Conservation (phyloP, 2,329 filamentous ascomycete genomes). For the Monilinia fructicola region DNA sequence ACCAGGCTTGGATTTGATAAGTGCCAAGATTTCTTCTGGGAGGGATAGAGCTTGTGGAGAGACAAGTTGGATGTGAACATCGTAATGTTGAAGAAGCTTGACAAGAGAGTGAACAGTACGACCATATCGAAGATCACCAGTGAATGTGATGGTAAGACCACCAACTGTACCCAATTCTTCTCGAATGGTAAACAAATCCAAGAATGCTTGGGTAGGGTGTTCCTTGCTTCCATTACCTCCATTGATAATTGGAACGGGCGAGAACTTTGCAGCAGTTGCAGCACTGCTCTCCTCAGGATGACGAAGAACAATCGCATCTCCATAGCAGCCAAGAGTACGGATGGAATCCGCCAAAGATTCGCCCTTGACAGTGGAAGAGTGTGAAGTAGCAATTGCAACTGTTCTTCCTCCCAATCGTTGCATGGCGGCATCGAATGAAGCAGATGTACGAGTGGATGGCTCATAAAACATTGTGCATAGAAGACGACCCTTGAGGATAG, state of each 20-base stretch:
- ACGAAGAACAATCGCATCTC: constrained; percentile 91
- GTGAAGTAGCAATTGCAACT: constrained; percentile 75
- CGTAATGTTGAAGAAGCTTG: constrained; percentile 92
- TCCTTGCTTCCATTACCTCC: constrained; percentile 94
- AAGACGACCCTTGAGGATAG: constrained; percentile 81
- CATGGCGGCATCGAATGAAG: constrained; percentile 97
- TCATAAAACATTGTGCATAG: constrained; percentile 96
- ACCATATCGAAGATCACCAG: constrained; percentile 89
- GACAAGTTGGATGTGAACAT: constrained; percentile 90
- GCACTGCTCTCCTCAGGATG: constrained; percentile 83
- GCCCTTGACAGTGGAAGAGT: constrained; percentile 91
- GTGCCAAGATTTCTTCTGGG: constrained; percentile 70
- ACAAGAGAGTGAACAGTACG: constrained; percentile 93
- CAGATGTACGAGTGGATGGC: constrained; percentile 91
- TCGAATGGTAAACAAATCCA: constrained; percentile 97
- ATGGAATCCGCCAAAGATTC: constrained; percentile 92
- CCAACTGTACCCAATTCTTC: constrained; percentile 96
- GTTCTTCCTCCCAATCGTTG: constrained; percentile 91
- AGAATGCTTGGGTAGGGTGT: constrained; percentile 95
- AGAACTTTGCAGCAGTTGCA: constrained; percentile 80
- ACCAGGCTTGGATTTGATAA: constrained; percentile 66
- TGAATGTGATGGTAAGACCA: constrained; percentile 92
- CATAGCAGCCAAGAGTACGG: constrained; percentile 89
- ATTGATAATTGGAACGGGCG: constrained; percentile 91
- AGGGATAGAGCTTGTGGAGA: constrained; percentile 76